Percentiles rank a stretch among this genome's conserved stretches.
These are phyloP conservation scores for Penicillium lagena DNA, from an alignment of 495 filamentous ascomycete species.

Conservation along the genomic window DNA sequence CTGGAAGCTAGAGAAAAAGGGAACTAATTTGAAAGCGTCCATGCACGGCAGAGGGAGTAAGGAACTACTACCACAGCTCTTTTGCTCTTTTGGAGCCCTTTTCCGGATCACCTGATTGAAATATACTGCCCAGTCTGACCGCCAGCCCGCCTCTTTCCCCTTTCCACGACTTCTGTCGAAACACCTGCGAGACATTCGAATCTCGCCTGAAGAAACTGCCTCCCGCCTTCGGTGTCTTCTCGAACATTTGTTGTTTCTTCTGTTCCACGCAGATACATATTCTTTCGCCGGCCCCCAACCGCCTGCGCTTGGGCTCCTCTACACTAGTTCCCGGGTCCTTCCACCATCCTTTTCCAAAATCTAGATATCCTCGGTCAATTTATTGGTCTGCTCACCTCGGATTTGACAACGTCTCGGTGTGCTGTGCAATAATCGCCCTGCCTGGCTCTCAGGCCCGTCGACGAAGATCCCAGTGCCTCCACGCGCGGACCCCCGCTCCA, in stretches of 20 bases:
- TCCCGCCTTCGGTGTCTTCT: not conserved
- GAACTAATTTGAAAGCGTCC: constrained; percentile 4
- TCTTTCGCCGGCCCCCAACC: no score
- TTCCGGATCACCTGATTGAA: no score
- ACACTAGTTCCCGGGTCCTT: not conserved
- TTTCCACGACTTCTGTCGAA: constrained; percentile 10
- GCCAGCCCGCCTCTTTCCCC: constrained; percentile 18
- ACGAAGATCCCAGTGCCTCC: constrained; percentile 3
- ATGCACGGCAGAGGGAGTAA: no score
- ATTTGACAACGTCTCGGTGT: no score
- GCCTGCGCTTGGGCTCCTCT: not conserved
- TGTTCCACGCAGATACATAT: not conserved
- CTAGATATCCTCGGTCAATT: no score
- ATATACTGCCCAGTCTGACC: not conserved
- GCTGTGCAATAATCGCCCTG: no score
- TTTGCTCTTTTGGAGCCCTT: no score
- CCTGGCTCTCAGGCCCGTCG: no score
- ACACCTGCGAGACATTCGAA: constrained; percentile 6
- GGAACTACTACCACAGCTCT: no score
- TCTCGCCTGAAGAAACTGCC: not conserved
- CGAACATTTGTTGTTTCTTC: not conserved
- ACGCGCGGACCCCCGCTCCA: constrained; percentile 10
- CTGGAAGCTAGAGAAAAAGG: no score
- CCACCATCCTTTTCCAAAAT: no score
- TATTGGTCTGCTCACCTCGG: no score